Evolutionary conservation across 441 rosid genomes (phyloP), one percentile per base, ranked within the genome.

Genomic region (Sinapis alba): DNA sequence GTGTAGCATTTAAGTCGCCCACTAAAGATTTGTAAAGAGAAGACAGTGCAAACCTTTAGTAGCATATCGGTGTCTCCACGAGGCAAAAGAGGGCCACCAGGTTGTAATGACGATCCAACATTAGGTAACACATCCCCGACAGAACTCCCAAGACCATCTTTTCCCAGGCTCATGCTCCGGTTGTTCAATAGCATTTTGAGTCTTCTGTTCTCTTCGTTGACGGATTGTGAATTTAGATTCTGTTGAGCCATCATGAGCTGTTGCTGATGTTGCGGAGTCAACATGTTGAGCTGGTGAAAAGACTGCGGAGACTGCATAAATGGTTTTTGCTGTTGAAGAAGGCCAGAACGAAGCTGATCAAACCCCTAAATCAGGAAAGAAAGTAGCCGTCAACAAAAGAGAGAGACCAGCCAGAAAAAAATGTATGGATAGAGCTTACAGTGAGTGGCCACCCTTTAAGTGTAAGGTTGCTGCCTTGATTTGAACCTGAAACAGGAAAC

Each of bases 361-460:
- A 90, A 79, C 74, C 94, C 95, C 97, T 89, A 67, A 68, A 64
- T 74, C 72, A 30, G 66, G 73, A 79, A 63, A 38, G 73, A 60
- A 80, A 53, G 15, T 16, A 69, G 34, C 64, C 67, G 67, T 61
- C 19, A 70, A 51, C 4, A 27, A 27, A 54, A 61, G 77, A 26
- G 77, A 15, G 65, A 73, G n/a, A 57, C 36, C 27, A 30, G 71
- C 27, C 56, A 50, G 11, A n/a, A 43, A 43, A 7, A 28, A 28
- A 10, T 15, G 12, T 19, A 69, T 19, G 50, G 20, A 57, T 51
- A 74, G 61, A 78, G 80, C 92, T 91, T 80, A 96, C 98, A 0
- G 96, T 86, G 61, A 93, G 89, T 3, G 98, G 99, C 98, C 98
- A 95, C 63, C 99, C 98, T 86, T 91, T 93, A 73, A 93, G 79